Base-by-base conservation (phyloP, 2,329 filamentous ascomycete species). In the Hortaea werneckii region DNA sequence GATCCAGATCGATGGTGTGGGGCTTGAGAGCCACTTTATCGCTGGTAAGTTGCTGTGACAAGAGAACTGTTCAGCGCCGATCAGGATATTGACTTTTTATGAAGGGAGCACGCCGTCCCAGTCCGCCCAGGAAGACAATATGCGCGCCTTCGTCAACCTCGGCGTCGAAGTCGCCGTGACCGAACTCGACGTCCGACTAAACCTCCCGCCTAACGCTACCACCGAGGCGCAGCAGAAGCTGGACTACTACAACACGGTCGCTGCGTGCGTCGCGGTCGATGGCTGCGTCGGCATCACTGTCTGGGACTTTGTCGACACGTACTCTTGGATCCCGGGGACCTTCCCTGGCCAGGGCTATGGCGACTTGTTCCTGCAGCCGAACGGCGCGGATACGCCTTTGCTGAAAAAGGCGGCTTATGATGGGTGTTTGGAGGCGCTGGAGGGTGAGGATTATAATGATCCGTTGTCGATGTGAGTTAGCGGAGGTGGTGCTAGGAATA, bases 11-110 rank as follows among this genome's bases (percentile, higher is more conserved):
- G 75, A 83, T 50, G 79, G 79, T 44, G 70, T 83, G 5, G 79
- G 80, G 10, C 67, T 82, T 54, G 78, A 83, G 58, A 72, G 67
- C 5, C 80, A 83, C 60, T 72, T 82, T 43, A 74, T 77, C 46
- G 74, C 76, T 6, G 75, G 46, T 42, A 37, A 40, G 38, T 35
- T 12, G n/a, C n/a, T 10, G 4, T 4, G 9, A 35, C 20, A 20
- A 20, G 20, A 20, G 20, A 20, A 20, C 20, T 20, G 20, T 20
- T 20, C 4, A 20, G 20, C 20, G 2, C 4, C 20, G 4, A 20
- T 20, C 20, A 20, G 2, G 20, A 20, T 11, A 12, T 34, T 42
- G 29, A 40, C 38, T 9, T 10, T 35, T 29, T 47, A 26, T 40
- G 26, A 34, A 29, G 49, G 77, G 54, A 54, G 59, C n/a, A 70